phyloP scores from a whole-genome alignment of 495 filamentous ascomycete species.

The Penicillium tannophilum region DNA sequence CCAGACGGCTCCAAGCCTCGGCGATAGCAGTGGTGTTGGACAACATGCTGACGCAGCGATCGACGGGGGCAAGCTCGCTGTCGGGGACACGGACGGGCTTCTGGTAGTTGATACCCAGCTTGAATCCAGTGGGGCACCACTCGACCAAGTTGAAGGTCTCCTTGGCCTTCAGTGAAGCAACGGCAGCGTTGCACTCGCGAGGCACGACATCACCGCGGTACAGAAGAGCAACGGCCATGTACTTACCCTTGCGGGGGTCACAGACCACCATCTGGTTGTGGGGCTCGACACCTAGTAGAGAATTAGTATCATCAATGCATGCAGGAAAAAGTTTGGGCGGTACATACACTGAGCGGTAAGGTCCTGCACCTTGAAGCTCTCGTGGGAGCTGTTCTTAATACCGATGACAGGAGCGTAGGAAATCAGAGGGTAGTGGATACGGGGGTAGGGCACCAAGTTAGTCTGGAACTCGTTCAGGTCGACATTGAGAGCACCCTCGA shows the following conservation, averaged over 20 bases:
- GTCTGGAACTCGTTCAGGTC: conserved; percentile 95
- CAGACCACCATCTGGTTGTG: conserved; percentile 98
- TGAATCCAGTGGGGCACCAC: conserved; percentile 97
- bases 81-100: conserved; percentile 80
- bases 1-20: conserved; percentile 85
- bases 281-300: conserved; percentile 72
- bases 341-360: conserved; percentile 80
- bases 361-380: conserved; percentile 89
- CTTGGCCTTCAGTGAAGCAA: conserved; percentile 83
- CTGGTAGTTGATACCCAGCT: conserved; percentile 92
- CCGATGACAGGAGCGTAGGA: conserved; percentile 86
- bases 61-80: conserved; percentile 77
- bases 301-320: conserved; percentile 8
- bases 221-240: conserved; percentile 89
- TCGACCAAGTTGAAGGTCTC: conserved; percentile 88
- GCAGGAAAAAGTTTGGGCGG: conserved; percentile 2
- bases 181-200: conserved; percentile 77
- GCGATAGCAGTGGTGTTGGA: conserved; percentile 91
- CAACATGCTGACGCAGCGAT: conserved; percentile 86
- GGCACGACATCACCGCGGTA: conserved; percentile 91
- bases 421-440: conserved; percentile 91
- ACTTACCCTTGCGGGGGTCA: conserved; percentile 89
- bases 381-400: conserved; percentile 78
- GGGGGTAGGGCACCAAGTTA: conserved; percentile 87
- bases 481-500: conserved; percentile 89